These are phyloP conservation scores for Kalaharituber pfeilii DNA, from an alignment of 2,329 filamentous ascomycete genomes.

Conservation along the genomic window DNA sequence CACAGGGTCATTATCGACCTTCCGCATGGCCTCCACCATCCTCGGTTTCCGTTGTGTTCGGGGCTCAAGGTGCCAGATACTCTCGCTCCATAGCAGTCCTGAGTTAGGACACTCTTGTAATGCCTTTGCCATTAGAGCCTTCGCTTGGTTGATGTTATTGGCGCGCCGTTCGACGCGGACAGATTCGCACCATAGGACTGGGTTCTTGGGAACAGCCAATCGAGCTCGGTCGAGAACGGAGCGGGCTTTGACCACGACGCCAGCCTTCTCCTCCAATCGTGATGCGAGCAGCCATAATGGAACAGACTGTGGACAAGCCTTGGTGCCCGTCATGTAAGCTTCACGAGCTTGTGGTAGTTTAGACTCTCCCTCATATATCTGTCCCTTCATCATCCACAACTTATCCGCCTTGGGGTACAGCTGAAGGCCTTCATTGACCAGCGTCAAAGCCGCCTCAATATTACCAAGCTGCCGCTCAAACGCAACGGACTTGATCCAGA, in stretches of 20 bases:
- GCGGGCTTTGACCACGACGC: slow-evolving; percentile 75
- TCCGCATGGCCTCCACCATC: slow-evolving; percentile 86
- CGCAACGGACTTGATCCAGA: slow-evolving; percentile 91
- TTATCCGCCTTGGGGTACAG: slow-evolving; percentile 74
- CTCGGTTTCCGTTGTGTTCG: slow-evolving; percentile 85
- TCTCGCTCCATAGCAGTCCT: slow-evolving; percentile 80
- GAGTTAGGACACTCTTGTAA: slow-evolving; percentile 79
- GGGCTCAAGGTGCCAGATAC: slow-evolving; percentile 84
- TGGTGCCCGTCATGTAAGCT: slow-evolving; percentile 73
- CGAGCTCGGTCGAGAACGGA: slow-evolving; percentile 84
- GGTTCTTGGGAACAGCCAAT: slow-evolving; percentile 67
- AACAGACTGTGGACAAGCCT: slow-evolving; percentile 67
- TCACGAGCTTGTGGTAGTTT: slow-evolving; percentile 74
- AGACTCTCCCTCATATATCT: slow-evolving; percentile 76
- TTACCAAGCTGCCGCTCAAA: slow-evolving; percentile 78
- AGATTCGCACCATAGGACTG: slow-evolving; percentile 82
- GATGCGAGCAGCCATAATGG: slow-evolving; percentile 80
- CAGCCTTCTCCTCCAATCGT: slow-evolving; percentile 68
- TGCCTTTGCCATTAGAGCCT: slow-evolving; percentile 81
- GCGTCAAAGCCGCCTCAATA: slow-evolving; percentile 62
- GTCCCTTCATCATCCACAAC: slow-evolving; percentile 97
- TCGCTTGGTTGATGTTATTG: slow-evolving; percentile 66
- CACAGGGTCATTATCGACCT: slow-evolving; percentile 78
- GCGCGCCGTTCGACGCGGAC: slow-evolving; percentile 80
- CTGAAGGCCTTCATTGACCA: slow-evolving; percentile 71